Conservation (phyloP, 257 asterid genomes). For the Hygrophila difformis region DNA sequence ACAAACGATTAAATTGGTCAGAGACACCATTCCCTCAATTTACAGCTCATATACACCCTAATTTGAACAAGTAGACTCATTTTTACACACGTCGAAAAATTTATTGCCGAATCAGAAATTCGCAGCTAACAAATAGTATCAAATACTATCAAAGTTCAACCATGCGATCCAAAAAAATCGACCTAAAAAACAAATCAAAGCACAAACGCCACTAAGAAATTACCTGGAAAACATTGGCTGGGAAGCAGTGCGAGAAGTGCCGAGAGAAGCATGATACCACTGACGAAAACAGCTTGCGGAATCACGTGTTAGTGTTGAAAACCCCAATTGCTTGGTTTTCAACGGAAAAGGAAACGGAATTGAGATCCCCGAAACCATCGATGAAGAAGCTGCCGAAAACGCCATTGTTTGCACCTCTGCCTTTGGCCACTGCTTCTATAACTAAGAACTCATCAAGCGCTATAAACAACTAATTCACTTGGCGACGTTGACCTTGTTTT, state of each 20-base stretch:
- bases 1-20: not conserved
- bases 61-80: too few species aligned
- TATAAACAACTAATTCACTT: too few species aligned
- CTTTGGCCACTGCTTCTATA: not conserved
- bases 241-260: conserved; percentile 16
- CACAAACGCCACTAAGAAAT: too few species aligned
- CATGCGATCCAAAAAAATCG: too few species aligned
- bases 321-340: conserved; percentile 21
- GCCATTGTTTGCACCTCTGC: conserved; percentile 35
- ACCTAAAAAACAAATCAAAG: conserved; percentile 4
- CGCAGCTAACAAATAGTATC: too few species aligned
- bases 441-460: too few species aligned
- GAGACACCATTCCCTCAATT: not conserved
- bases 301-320: conserved; percentile 24
- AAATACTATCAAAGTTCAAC: too few species aligned
- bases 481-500: too few species aligned
- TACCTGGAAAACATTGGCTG: conserved; percentile 40
- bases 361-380: conserved; percentile 28
- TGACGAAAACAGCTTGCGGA: conserved; percentile 21
- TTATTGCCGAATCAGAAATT: too few species aligned
- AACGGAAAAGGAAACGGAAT: conserved; percentile 21
- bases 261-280: conserved; percentile 10
- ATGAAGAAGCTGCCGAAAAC: conserved; percentile 26
- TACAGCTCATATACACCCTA: too few species aligned
- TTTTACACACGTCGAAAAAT: too few species aligned